A percentile compares a stretch with the other conserved stretches of the same genome.
phyloP scores from a whole-genome alignment of 2,329 filamentous ascomycete species.

The Diplodia mutila region DNA sequence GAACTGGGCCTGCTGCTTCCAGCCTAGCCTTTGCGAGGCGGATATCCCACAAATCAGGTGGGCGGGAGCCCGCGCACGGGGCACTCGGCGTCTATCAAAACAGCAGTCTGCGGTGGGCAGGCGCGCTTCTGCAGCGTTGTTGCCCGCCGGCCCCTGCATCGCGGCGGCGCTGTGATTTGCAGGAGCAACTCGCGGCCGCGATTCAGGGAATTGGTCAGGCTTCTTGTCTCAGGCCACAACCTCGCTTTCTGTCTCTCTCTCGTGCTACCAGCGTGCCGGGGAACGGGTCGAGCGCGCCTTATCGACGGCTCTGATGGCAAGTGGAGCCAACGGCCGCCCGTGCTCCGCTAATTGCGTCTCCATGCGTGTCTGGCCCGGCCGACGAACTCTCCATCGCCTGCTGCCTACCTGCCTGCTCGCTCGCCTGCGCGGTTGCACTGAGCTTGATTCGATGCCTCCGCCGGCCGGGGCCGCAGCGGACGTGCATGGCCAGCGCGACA shows the following conservation, averaged over 20 bases:
- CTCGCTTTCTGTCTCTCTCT: slow-evolving; percentile 15
- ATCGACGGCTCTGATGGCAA: slow-evolving; percentile 21
- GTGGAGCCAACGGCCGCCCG: slow-evolving; percentile 13
- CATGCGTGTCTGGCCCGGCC: slow-evolving; percentile 20
- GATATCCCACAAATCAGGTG: slow-evolving; percentile 1
- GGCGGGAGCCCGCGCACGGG: not conserved
- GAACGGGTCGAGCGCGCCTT: slow-evolving; percentile 21
- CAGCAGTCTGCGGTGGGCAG: not conserved
- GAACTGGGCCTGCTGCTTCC: not conserved
- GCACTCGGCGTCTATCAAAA: slow-evolving; percentile 12
- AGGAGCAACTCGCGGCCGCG: not conserved
- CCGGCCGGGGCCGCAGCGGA: not conserved
- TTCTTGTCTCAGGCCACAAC: slow-evolving; percentile 13
- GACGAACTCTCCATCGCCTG: not conserved
- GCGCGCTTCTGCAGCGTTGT: slow-evolving; percentile 1
- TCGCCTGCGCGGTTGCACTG: not conserved
- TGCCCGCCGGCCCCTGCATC: slow-evolving; percentile 8
- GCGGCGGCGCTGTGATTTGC: slow-evolving; percentile 9
- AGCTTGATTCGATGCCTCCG: not conserved
- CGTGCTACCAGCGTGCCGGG: slow-evolving; percentile 4
- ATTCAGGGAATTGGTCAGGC: slow-evolving; percentile 1
- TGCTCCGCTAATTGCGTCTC: slow-evolving; percentile 23
- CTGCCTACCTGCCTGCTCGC: not conserved
- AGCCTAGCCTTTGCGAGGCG: slow-evolving; percentile 4
- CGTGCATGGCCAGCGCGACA: too few species aligned